Evolutionary conservation across 2,329 filamentous ascomycete species (phyloP).

Genomic region (Talaromyces funiculosus): DNA sequence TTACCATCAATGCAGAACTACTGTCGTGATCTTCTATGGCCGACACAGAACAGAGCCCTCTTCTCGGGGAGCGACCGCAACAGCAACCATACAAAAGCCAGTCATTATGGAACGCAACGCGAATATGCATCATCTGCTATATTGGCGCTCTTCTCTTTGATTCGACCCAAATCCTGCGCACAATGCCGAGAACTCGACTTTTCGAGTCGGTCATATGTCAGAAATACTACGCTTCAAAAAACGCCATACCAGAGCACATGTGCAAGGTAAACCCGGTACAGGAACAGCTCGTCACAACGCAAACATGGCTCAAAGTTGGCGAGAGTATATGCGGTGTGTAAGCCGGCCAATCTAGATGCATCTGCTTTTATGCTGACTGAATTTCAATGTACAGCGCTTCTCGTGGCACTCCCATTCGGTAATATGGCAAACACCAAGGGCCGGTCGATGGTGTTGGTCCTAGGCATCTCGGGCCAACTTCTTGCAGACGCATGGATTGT

Average conservation of each 20-base stretch:
- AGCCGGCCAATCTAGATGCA: not conserved
- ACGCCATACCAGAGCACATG: not conserved
- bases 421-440: conserved; percentile 2
- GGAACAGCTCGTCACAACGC: not conserved
- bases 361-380: not conserved
- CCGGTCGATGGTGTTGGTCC: not conserved
- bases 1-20: not conserved
- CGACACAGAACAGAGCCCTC: not conserved
- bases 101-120: not conserved
- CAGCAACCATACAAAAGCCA: not conserved
- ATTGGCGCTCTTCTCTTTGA: not conserved
- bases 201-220: not conserved
- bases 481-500: not conserved
- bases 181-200: not conserved
- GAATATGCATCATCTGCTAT: conserved; percentile 2
- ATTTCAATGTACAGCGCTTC: not conserved
- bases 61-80: not conserved
- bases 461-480: not conserved
- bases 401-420: conserved; percentile 2
- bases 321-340: conserved; percentile 1
- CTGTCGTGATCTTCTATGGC: not conserved
- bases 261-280: not conserved
- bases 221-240: not conserved
- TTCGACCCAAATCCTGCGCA: conserved; percentile 1
- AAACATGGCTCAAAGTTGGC: conserved; percentile 2